Percentiles rank a stretch among this genome's conserved stretches.
phyloP scores from a whole-genome alignment of 331 rosid species.

The Cucumis variabilis region DNA sequence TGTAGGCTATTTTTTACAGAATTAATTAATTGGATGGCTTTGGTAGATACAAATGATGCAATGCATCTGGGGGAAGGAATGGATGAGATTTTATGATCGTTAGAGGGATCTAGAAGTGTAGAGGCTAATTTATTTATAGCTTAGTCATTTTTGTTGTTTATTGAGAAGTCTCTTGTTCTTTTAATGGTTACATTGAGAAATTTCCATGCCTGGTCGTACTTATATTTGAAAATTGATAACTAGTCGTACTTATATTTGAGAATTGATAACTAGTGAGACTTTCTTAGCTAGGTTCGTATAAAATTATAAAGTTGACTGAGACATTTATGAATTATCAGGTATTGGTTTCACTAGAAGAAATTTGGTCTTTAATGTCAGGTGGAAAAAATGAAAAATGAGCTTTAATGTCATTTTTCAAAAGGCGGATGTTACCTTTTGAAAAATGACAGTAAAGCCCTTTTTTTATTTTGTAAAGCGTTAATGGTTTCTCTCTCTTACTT shows the following conservation, averaged over 20 bases:
- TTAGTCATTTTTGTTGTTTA: too few species aligned
- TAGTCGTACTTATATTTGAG: too few species aligned
- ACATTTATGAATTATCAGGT: constrained; percentile 99
- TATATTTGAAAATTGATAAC: background rate
- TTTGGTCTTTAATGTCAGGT: too few species aligned
- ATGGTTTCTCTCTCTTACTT: too few species aligned
- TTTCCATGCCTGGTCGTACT: background rate
- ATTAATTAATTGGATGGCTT: background rate
- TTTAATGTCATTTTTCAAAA: too few species aligned
- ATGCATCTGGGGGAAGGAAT: background rate
- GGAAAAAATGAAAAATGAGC: too few species aligned
- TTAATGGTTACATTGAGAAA: background rate
- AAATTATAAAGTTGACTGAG: constrained; percentile 88
- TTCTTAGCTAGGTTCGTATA: constrained; percentile 77
- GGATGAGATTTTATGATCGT: too few species aligned
- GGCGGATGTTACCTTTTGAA: too few species aligned
- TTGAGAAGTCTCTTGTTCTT: background rate
- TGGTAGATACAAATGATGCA: background rate
- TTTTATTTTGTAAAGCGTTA: too few species aligned
- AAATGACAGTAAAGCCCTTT: too few species aligned
- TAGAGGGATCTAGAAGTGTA: too few species aligned
- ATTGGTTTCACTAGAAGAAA: constrained; percentile 26
- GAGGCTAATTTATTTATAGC: background rate
- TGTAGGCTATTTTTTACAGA: background rate
- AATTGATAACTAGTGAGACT: background rate